A percentile compares a stretch with the other conserved stretches of the same genome.
phyloP scores from a whole-genome alignment of 768 basidiomycete species.

The Dendrothele bispora region DNA sequence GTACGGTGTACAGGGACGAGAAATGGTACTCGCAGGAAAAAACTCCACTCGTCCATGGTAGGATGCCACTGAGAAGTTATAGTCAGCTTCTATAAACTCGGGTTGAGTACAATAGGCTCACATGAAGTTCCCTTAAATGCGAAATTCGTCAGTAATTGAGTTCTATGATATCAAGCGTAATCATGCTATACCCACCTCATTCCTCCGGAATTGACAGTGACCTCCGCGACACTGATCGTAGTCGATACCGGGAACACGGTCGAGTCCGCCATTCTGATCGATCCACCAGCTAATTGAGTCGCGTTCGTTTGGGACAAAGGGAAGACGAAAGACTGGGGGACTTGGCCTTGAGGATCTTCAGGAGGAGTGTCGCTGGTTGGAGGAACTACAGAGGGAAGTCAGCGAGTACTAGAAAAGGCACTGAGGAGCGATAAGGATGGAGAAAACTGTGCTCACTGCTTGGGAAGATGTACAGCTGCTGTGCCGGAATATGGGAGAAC shows the following conservation, averaged over 20 bases:
- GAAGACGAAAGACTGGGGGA: constrained; percentile 50
- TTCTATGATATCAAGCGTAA: background rate
- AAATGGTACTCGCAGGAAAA: constrained; percentile 45
- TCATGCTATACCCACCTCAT: constrained; percentile 36
- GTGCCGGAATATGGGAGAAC: constrained; percentile 42
- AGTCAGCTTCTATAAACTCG: background rate
- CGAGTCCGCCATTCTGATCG: constrained; percentile 52
- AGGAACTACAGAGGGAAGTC: constrained; percentile 23
- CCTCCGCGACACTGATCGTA: constrained; percentile 55
- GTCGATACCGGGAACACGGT: constrained; percentile 50
- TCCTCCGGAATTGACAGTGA: constrained; percentile 58
- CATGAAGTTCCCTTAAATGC: constrained; percentile 52
- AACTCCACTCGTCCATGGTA: constrained; percentile 48
- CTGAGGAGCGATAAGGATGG: background rate
- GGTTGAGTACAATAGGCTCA: constrained; percentile 22
- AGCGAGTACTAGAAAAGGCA: background rate
- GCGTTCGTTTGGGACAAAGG: constrained; percentile 45
- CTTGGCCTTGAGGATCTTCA: constrained; percentile 42
- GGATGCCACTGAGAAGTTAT: constrained; percentile 61
- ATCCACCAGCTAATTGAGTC: constrained; percentile 46
- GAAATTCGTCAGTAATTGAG: background rate
- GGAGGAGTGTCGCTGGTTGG: constrained; percentile 35
- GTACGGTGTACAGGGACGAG: constrained; percentile 1
- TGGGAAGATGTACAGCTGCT: constrained; percentile 57
- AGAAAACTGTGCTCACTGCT: constrained; percentile 28